A percentile compares a stretch with the other conserved stretches of the same genome.
These are phyloP conservation scores for Salinomyces thailandicus DNA, from an alignment of 2,329 filamentous ascomycete genomes.

Conservation along the genomic window DNA sequence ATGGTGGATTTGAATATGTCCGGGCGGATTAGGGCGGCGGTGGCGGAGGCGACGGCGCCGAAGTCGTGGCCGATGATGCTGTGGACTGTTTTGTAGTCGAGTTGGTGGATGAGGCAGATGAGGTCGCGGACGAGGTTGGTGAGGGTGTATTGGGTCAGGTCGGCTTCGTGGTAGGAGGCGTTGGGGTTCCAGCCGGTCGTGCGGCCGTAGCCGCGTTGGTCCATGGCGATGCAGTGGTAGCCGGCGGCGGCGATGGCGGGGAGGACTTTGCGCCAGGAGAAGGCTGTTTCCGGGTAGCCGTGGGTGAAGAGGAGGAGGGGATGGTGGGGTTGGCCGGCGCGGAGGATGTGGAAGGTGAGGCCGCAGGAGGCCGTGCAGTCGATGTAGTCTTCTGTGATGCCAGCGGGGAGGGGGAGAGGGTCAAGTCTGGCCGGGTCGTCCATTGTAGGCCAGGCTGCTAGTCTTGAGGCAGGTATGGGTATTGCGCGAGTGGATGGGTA, in stretches of 20 bases:
- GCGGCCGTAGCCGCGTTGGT: constrained; percentile 58
- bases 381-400: constrained; percentile 47
- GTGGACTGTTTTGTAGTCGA: constrained; percentile 49
- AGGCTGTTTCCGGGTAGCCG: constrained; percentile 59
- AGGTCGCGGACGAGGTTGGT: constrained; percentile 53
- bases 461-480: too few species aligned
- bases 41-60: constrained; percentile 50
- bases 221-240: constrained; percentile 56
- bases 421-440: too few species aligned
- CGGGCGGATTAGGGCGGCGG: constrained; percentile 51
- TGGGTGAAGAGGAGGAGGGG: constrained; percentile 54
- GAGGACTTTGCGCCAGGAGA: constrained; percentile 57
- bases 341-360: constrained; percentile 52
- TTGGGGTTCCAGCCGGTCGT: constrained; percentile 50
- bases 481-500: too few species aligned
- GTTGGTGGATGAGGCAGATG: constrained; percentile 48
- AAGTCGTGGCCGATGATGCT: constrained; percentile 59
- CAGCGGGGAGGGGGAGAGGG: constrained; percentile 42
- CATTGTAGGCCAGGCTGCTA: too few species aligned
- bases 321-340: constrained; percentile 39
- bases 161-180: constrained; percentile 40
- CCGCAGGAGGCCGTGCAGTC: constrained; percentile 43
- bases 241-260: constrained; percentile 47
- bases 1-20: constrained; percentile 54
- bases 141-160: constrained; percentile 47